These are phyloP conservation scores for Phoma herbarum DNA, from an alignment of 2,329 filamentous ascomycete species.

Conservation along the genomic window DNA sequence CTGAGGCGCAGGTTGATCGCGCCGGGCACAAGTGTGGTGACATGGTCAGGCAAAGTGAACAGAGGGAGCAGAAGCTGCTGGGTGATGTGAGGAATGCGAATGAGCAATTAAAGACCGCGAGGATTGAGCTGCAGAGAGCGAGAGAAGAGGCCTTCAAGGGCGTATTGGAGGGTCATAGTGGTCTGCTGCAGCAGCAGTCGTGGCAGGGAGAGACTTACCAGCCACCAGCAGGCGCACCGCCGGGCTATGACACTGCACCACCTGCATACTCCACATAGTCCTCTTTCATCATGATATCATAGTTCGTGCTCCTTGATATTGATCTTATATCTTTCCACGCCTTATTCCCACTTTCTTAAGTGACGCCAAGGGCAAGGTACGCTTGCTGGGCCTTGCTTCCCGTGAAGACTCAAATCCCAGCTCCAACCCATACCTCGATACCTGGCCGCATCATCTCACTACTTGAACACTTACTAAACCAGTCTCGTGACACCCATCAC, in stretches of 20 bases:
- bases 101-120: conserved; percentile 39
- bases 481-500: no score
- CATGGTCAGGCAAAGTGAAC: conserved; percentile 47
- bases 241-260: conserved; percentile 13
- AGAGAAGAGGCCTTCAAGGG: conserved; percentile 56
- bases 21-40: conserved; percentile 41
- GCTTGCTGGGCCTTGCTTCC: no score
- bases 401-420: no score
- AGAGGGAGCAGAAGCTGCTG: conserved; percentile 34
- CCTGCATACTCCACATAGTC: conserved; percentile 10
- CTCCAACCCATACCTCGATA: no score
- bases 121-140: conserved; percentile 55
- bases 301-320: background rate
- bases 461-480: background rate
- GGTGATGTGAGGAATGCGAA: conserved; percentile 44
- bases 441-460: no score
- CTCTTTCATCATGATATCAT: background rate
- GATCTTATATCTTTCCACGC: background rate
- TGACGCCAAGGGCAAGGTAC: no score
- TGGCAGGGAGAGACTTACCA: conserved; percentile 2
- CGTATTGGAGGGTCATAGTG: conserved; percentile 27
- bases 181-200: background rate
- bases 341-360: background rate
- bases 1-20: conserved; percentile 44
- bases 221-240: conserved; percentile 5